phyloP scores from a whole-genome alignment of 768 basidiomycete species.

The Boletus vinaceobasis region DNA sequence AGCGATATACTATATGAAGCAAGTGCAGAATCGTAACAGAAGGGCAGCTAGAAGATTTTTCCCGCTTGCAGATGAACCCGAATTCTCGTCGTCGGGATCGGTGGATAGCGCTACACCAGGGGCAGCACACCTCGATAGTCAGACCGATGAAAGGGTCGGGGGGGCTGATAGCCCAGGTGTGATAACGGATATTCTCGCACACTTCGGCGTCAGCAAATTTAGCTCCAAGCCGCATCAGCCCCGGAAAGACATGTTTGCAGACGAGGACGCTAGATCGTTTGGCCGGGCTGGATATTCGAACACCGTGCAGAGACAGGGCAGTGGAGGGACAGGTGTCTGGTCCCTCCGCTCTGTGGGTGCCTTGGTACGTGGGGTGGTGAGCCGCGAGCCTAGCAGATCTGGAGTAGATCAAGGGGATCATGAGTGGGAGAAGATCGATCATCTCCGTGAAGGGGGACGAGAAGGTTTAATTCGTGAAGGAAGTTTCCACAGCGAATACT shows the following conservation, averaged over 20 bases:
- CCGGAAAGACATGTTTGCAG: slow-evolving; percentile 72
- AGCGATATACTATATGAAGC: slow-evolving; percentile 45
- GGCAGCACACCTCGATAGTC: neutral
- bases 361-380: slow-evolving; percentile 26
- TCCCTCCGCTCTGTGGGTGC: slow-evolving; percentile 44
- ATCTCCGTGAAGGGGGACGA: slow-evolving; percentile 8
- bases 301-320: slow-evolving; percentile 35
- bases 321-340: slow-evolving; percentile 47
- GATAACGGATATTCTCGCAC: slow-evolving; percentile 20
- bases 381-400: slow-evolving; percentile 28
- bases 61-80: slow-evolving; percentile 20
- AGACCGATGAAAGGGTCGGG: neutral
- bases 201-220: slow-evolving; percentile 21
- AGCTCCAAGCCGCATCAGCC: slow-evolving; percentile 11
- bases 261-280: slow-evolving; percentile 66
- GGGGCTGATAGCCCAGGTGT: neutral
- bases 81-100: slow-evolving; percentile 10
- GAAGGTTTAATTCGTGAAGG: slow-evolving; percentile 23
- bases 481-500: slow-evolving; percentile 5
- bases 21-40: slow-evolving; percentile 16
- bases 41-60: slow-evolving; percentile 12
- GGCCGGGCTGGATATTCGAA: slow-evolving; percentile 16
- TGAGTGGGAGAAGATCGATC: slow-evolving; percentile 20
- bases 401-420: slow-evolving; percentile 12
- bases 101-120: slow-evolving; percentile 7